Evolutionary conservation across 2,329 filamentous ascomycete species (phyloP), one percentile per base, ranked within the genome.

Genomic region (Fusarium tuaranense): DNA sequence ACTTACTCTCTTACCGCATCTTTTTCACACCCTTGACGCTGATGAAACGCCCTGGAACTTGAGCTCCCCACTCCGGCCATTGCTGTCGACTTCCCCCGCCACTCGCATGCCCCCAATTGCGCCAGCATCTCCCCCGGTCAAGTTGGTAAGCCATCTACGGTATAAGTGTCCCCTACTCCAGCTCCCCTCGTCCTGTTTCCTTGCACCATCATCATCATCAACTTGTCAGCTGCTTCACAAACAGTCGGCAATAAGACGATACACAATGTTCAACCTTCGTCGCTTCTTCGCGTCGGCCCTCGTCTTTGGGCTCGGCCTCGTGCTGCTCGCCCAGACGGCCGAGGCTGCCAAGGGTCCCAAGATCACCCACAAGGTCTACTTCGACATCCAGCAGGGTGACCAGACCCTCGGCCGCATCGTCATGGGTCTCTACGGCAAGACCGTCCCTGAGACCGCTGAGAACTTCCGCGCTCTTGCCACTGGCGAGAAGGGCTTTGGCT

Each of bases 291-390:
- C 93, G 82, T 91, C 93, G 80, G 87, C 92, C 80, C 88, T 97
- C 81, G 90, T 98, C 81, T 83, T 97, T 79, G 92, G 94, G 79
- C 87, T 95, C 79, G 88, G 89, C 78, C 88, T 96, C 82, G 86
- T 95, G 77, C 91, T 94, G 86, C 91, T 97, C 82, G 89, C 93
- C 77, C 92, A 95, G 84, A 89, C 91, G 38, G 91, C 90, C 70
- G 91, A 93, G 78, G 93, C 94, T 65, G 88, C 88, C 76, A 95
- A 96, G 87, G 96, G 97, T 57, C 96, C 95, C 74, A 97, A 97
- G 91, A 96, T 98, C 87, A 98, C 95, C 80, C 89, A 94, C 89
- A 98, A 97, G 91, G 95, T 97, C 85, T 97, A 91, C 89, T 96
- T 97, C 84, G 94, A 97, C 84, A 92, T 97, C 77, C 86, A 88